Conservation (phyloP, 441 rosid species). For the Syzygium syzygioides region DNA sequence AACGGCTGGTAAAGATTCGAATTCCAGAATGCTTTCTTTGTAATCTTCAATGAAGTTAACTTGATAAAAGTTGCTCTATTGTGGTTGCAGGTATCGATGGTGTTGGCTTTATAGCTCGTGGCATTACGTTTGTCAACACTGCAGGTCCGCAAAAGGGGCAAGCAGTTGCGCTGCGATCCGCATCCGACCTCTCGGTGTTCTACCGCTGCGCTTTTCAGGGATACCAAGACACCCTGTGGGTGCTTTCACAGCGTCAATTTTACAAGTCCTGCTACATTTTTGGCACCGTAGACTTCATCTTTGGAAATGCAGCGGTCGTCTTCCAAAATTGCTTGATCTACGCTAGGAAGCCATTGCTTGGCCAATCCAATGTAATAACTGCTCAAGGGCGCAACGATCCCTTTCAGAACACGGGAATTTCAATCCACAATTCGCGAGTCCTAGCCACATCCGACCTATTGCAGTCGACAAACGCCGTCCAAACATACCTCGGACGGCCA, state of each 20-base stretch:
- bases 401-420: constrained; percentile 3
- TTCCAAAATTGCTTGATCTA: constrained; percentile 9
- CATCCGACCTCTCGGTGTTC: constrained; percentile 15
- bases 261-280: constrained; percentile 8
- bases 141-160: constrained; percentile 8
- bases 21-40: not conserved
- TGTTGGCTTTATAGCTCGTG: not conserved
- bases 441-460: constrained; percentile 4
- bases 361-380: constrained; percentile 8
- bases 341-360: not conserved
- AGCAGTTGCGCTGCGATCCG: constrained; percentile 8
- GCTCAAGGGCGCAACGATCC: constrained; percentile 13
- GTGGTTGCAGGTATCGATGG: constrained; percentile 8
- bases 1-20: constrained; percentile 4
- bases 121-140: constrained; percentile 4
- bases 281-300: constrained; percentile 15
- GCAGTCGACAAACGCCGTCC: not conserved
- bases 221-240: constrained; percentile 12
- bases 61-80: not conserved
- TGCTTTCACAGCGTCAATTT: constrained; percentile 10
- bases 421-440: constrained; percentile 9
- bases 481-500: constrained; percentile 13
- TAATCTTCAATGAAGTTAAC: not conserved
- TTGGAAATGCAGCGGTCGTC: constrained; percentile 7
- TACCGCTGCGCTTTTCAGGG: constrained; percentile 6